Conservation (phyloP, 768 basidiomycete genomes). For the Mycena epipterygia region DNA sequence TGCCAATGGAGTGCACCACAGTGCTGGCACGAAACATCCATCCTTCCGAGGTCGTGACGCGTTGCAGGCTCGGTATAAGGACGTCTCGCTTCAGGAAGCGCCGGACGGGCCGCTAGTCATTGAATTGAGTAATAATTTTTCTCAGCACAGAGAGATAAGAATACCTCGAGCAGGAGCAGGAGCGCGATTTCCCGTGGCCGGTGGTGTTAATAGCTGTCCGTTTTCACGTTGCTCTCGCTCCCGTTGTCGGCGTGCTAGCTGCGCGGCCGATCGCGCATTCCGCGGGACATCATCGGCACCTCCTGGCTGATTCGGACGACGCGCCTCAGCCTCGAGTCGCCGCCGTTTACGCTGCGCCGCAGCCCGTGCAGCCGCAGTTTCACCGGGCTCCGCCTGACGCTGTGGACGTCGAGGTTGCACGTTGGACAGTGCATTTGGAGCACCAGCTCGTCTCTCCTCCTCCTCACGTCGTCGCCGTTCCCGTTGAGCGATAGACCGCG, state of each 20-base stretch:
- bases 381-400: too few relatives aligned
- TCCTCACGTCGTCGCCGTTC: too few relatives aligned
- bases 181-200: neutral
- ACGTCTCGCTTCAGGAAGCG: conserved; percentile 8
- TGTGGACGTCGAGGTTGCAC: too few relatives aligned
- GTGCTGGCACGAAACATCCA: conserved; percentile 30
- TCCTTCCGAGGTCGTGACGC: conserved; percentile 36
- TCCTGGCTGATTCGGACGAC: too few relatives aligned
- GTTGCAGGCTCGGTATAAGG: conserved; percentile 30
- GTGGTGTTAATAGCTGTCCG: neutral
- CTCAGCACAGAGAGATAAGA: too few relatives aligned
- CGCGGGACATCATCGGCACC: too few relatives aligned
- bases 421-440: too few relatives aligned
- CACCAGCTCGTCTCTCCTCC: too few relatives aligned
- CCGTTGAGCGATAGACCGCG: neutral
- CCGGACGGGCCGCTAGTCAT: neutral
- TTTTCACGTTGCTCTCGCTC: neutral
- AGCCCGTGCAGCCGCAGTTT: too few relatives aligned
- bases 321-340: too few relatives aligned
- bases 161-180: neutral
- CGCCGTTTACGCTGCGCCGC: too few relatives aligned
- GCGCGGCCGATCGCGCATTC: neutral
- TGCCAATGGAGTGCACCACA: conserved; percentile 39
- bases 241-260: neutral
- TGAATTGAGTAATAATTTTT: too few relatives aligned